Evolutionary conservation across 768 basidiomycete species (phyloP).

Genomic region (Chalciporus chontae): DNA sequence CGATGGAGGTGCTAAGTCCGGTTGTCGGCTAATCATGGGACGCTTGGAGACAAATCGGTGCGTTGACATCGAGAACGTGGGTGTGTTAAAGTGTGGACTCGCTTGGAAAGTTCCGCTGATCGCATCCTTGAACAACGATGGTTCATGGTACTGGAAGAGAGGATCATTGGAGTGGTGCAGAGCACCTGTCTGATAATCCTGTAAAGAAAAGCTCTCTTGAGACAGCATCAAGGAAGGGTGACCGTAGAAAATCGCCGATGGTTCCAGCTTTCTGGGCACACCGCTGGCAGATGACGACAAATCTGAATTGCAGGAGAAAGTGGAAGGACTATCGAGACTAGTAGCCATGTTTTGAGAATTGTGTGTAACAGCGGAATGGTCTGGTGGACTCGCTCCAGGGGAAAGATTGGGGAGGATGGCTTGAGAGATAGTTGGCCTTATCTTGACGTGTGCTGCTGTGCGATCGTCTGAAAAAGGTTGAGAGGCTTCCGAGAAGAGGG

Average conservation of each 20-base stretch:
- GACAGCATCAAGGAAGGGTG: conserved; percentile 3
- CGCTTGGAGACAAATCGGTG: conserved; percentile 31
- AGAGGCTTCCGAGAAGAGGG: conserved; percentile 24
- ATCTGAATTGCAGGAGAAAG: conserved; percentile 7
- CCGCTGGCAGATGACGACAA: conserved; percentile 1
- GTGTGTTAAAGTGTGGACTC: conserved; percentile 9
- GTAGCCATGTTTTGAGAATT: conserved; percentile 5
- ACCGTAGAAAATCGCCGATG: conserved; percentile 7
- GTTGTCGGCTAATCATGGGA: conserved; percentile 21
- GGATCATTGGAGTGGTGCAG: conserved; percentile 3
- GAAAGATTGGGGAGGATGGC: conserved; percentile 10
- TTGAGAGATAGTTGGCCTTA: conserved; percentile 2
- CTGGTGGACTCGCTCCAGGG: conserved; percentile 8
- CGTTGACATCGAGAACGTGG: conserved; percentile 29
- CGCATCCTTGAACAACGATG: conserved; percentile 12
- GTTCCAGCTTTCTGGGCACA: conserved; percentile 1
- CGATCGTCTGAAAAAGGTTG: conserved; percentile 13
- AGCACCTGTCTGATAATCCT: conserved; percentile 1
- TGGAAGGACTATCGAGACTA: background rate
- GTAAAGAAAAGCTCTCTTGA: conserved; percentile 9
- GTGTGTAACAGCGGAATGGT: background rate
- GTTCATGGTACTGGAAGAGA: conserved; percentile 14
- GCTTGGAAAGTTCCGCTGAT: conserved; percentile 10
- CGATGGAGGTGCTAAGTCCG: conserved; percentile 10
- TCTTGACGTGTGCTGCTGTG: background rate